phyloP scores from a whole-genome alignment of 129 eudicot genomes.

The Tanacetum coccineum region DNA sequence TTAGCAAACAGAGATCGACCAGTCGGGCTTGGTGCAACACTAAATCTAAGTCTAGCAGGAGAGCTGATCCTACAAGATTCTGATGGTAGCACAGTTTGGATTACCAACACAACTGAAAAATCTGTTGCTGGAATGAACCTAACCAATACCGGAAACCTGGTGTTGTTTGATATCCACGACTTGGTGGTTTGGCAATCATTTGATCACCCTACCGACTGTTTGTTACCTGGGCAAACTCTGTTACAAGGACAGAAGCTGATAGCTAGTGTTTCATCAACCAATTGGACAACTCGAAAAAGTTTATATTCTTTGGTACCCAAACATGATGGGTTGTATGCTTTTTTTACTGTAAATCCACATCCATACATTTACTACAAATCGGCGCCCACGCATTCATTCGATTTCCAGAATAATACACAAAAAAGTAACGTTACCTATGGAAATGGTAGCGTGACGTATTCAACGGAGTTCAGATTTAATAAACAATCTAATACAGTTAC shows the following conservation, averaged over 20 bases:
- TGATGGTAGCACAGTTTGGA: slow-evolving; percentile 27
- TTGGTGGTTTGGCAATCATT: slow-evolving; percentile 24
- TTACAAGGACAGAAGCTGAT: slow-evolving; percentile 9
- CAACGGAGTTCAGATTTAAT: too few species aligned
- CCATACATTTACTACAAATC: not conserved
- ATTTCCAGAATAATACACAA: too few species aligned
- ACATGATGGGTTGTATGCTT: slow-evolving; percentile 7
- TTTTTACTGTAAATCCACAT: slow-evolving; percentile 17
- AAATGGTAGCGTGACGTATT: not conserved
- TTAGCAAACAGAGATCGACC: slow-evolving; percentile 29
- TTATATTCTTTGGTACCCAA: slow-evolving; percentile 1
- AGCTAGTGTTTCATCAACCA: slow-evolving; percentile 19
- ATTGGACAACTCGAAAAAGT: slow-evolving; percentile 11
- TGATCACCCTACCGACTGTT: slow-evolving; percentile 30
- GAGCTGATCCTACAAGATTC: slow-evolving; percentile 10
- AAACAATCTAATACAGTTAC: not conserved
- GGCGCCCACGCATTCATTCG: too few species aligned
- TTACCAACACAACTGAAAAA: slow-evolving; percentile 14
- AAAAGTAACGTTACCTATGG: too few species aligned
- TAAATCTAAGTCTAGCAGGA: slow-evolving; percentile 17
- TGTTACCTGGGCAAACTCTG: slow-evolving; percentile 23
- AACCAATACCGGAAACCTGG: slow-evolving; percentile 12
- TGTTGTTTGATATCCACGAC: slow-evolving; percentile 13
- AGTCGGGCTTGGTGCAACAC: slow-evolving; percentile 9
- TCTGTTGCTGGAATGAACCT: slow-evolving; percentile 22